Evolutionary conservation across 139 green algal genomes (phyloP), one percentile per base, ranked within the genome.

Genomic region (Pleodorina starrii): DNA sequence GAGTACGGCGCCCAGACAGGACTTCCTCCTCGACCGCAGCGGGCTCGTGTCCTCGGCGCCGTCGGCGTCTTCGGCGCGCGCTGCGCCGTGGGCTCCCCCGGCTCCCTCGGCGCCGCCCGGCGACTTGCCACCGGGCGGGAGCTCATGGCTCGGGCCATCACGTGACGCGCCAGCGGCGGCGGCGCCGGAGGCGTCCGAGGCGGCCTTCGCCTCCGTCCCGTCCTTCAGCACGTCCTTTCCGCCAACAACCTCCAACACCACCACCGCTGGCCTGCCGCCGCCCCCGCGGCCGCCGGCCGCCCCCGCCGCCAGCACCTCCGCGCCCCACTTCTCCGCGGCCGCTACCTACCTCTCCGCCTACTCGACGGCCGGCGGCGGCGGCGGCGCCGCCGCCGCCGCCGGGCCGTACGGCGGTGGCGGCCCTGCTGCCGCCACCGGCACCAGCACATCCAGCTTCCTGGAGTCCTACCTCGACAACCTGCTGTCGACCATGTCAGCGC

Each of bases 391-490:
- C 19, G 42, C 43, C 12, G 66, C 29, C 68, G 10, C 68, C 43
- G 7, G 3, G 25, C 35, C 46, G 54, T 71, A 69, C 59, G 17
- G 23, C 57, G 60, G 16, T 43, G 17, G 23, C 57, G 60, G 16
- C 21, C 19, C 36, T 29, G 42, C 50, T 17, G 1, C 27, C 80
- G 79, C 36, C 50, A 38, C 51, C 29, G 27, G 57, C 14, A 0
- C 43, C 57, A 11, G 21, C 42, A 44, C 81, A 32, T 27, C 84
- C 35, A 89, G 77, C 43, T 93, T 85, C 72, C 81, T 93, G 11
- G 90, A 93, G 32, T 91, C 90, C 11, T 93, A 93, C 90, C 80
- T 93, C 27, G 86, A 91, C 86, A 93, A 93, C 79, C 86, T 93
- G 11, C 74, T 93, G 29, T 63, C 59, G 19, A 51, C 23, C 46